These are phyloP conservation scores for Wilhelminamyces savonicus DNA, from an alignment of 805 yeast species.

Conservation along the genomic window DNA sequence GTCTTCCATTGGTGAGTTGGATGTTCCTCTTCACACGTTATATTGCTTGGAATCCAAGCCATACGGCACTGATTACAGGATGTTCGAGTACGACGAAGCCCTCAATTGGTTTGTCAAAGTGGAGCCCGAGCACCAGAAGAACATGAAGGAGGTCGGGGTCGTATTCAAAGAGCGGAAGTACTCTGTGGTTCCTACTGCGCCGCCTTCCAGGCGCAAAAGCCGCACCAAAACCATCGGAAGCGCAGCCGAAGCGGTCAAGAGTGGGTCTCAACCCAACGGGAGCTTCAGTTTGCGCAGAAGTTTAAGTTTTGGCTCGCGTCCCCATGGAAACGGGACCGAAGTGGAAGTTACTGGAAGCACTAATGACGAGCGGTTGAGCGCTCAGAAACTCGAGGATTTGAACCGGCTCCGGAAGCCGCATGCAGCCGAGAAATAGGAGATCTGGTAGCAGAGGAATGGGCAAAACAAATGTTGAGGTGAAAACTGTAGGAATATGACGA, in stretches of 20 bases:
- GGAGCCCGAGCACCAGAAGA: slow-evolving; percentile 47
- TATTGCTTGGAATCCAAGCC: slow-evolving; percentile 90
- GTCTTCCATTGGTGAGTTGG: slow-evolving; percentile 80
- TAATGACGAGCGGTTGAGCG: not conserved
- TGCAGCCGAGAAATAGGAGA: too few relatives aligned
- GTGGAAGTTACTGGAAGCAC: not conserved
- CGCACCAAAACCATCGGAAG: slow-evolving; percentile 3
- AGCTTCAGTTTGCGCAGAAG: slow-evolving; percentile 23
- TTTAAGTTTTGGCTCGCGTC: slow-evolving; percentile 11
- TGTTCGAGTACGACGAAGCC: slow-evolving; percentile 79
- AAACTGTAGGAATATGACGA: too few relatives aligned
- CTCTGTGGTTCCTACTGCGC: slow-evolving; percentile 74
- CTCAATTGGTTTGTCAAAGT: slow-evolving; percentile 74
- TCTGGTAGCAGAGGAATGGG: too few relatives aligned
- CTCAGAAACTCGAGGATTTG: slow-evolving; percentile 16
- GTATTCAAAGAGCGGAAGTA: slow-evolving; percentile 62
- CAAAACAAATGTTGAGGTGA: too few relatives aligned
- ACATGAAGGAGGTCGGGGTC: slow-evolving; percentile 66
- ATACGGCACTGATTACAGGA: slow-evolving; percentile 89
- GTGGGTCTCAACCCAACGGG: slow-evolving; percentile 1
- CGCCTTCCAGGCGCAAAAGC: slow-evolving; percentile 26
- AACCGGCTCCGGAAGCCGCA: slow-evolving; percentile 25
- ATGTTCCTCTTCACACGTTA: slow-evolving; percentile 88
- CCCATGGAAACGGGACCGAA: slow-evolving; percentile 2
- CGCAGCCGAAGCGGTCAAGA: slow-evolving; percentile 1